Evolutionary conservation across 805 yeast species (phyloP).

Genomic region (Starmerella vaccinii): DNA sequence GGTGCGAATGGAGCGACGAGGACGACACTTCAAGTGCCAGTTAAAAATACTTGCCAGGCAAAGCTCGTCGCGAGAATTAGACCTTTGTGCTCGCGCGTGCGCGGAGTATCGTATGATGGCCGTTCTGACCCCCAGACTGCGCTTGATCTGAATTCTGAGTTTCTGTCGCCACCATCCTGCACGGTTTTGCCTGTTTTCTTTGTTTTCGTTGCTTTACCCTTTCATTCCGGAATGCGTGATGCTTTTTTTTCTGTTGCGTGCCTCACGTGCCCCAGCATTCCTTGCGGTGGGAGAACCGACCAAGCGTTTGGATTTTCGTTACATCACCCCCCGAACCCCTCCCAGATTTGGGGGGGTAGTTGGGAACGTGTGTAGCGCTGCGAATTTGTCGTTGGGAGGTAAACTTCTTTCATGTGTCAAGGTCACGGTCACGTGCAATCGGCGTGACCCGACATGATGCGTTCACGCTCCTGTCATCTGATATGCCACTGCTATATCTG

Average conservation of each 20-base stretch:
- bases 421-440: background rate
- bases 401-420: background rate
- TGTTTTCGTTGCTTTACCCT: background rate
- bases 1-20: background rate
- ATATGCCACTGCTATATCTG: no score
- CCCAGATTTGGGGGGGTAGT: slow-evolving; percentile 9
- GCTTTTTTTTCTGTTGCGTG: background rate
- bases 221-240: background rate
- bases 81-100: background rate
- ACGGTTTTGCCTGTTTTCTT: background rate
- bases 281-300: background rate
- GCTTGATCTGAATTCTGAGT: slow-evolving; percentile 2
- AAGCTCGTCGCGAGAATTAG: background rate
- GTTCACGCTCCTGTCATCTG: background rate
- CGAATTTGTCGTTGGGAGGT: slow-evolving; percentile 3
- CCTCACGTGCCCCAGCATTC: slow-evolving; percentile 3
- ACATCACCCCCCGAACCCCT: slow-evolving; percentile 10
- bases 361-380: background rate
- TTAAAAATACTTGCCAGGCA: background rate
- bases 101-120: background rate
- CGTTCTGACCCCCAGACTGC: background rate
- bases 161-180: background rate
- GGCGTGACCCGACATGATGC: background rate
- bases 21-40: background rate
- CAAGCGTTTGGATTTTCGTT: background rate